A percentile compares a stretch with the other conserved stretches of the same genome.
phyloP scores from a whole-genome alignment of 208 protist species.

The Acanthamoeba triangularis region DNA sequence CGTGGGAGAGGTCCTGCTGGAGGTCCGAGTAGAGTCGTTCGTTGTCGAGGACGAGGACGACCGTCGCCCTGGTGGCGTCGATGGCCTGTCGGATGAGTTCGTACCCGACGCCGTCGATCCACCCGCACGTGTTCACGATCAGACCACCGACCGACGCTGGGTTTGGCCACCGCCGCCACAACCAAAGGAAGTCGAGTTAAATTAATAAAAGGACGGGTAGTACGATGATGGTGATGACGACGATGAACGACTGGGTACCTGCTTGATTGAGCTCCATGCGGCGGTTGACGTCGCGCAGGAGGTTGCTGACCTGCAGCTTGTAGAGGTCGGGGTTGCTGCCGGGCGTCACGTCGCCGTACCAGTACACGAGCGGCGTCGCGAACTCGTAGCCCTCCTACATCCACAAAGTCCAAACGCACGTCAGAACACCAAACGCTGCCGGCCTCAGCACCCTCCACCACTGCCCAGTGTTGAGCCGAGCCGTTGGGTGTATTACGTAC shows the following conservation, averaged over 20 bases:
- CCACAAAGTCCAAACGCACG: not conserved
- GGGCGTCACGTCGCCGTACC: slow-evolving; percentile 77
- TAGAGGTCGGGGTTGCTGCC: slow-evolving; percentile 80
- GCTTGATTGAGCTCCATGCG: slow-evolving; percentile 33
- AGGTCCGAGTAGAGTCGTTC: slow-evolving; percentile 84
- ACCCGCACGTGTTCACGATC: slow-evolving; percentile 87
- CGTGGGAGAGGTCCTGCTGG: slow-evolving; percentile 17
- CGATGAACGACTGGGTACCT: not conserved
- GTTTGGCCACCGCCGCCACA: not conserved
- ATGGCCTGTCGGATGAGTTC: slow-evolving; percentile 77
- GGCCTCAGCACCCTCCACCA: not conserved
- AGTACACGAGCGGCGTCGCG: slow-evolving; percentile 80
- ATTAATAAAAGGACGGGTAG: not conserved
- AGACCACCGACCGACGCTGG: slow-evolving; percentile 71
- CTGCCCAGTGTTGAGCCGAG: not conserved
- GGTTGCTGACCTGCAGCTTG: slow-evolving; percentile 76
- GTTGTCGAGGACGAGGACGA: slow-evolving; percentile 78
- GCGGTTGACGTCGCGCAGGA: slow-evolving; percentile 76
- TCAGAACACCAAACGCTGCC: not conserved
- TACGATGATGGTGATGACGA: not conserved
- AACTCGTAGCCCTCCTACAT: slow-evolving; percentile 57
- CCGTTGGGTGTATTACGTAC: not conserved
- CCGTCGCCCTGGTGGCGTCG: not conserved
- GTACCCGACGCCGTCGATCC: slow-evolving; percentile 86
- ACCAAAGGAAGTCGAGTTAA: not conserved